Conservation (phyloP, 495 filamentous ascomycete genomes). For the Penicillium parvum region DNA sequence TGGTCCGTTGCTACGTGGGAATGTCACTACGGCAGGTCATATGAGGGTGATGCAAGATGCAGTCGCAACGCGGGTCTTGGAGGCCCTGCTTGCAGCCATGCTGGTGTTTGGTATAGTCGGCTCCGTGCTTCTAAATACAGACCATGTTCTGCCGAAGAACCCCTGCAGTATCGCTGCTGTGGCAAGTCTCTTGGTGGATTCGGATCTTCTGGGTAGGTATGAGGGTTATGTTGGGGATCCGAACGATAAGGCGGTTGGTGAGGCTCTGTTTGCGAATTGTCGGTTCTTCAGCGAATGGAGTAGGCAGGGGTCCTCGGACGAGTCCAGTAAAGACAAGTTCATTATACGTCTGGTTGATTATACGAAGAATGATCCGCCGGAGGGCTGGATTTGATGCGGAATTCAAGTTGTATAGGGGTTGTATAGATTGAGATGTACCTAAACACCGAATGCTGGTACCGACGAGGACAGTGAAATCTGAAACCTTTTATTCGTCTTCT, state of each 20-base stretch:
- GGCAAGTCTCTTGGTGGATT: slow-evolving; percentile 27
- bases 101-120: slow-evolving; percentile 13
- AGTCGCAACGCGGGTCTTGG: slow-evolving; percentile 28
- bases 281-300: too few relatives aligned
- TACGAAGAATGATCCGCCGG: too few relatives aligned
- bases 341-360: too few relatives aligned
- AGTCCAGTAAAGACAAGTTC: too few relatives aligned
- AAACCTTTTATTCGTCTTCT: slow-evolving; percentile 25
- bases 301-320: too few relatives aligned
- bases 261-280: not conserved
- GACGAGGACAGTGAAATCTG: slow-evolving; percentile 9
- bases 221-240: not conserved
- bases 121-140: slow-evolving; percentile 19
- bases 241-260: not conserved
- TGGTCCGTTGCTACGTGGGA: slow-evolving; percentile 1
- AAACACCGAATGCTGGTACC: not conserved
- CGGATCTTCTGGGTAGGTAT: slow-evolving; percentile 4
- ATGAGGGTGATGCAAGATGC: slow-evolving; percentile 25
- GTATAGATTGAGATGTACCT: too few relatives aligned
- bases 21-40: slow-evolving; percentile 1
- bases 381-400: too few relatives aligned
- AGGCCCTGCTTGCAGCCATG: slow-evolving; percentile 22
- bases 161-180: slow-evolving; percentile 29
- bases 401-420: too few relatives aligned
- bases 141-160: slow-evolving; percentile 27